Evolutionary conservation across 2,329 filamentous ascomycete species (phyloP), one percentile per base, ranked within the genome.

Genomic region (Colletotrichum sp.): DNA sequence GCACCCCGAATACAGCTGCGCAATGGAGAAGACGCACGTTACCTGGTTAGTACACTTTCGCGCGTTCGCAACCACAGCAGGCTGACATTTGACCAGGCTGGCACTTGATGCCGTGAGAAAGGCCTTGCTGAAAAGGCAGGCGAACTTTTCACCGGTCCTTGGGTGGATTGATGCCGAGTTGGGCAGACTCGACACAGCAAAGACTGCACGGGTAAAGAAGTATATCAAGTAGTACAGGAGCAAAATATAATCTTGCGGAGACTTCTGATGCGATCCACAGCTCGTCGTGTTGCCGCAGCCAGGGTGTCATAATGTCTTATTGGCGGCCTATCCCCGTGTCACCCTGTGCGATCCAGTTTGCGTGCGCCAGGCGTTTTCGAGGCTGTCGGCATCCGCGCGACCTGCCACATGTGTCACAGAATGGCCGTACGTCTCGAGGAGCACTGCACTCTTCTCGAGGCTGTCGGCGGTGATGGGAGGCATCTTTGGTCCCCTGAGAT

Each of bases 11-110:
- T 94, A 93, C 78, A 83, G 86, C 16, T 95, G 93, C 80, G 86
- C 87, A 24, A 86, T 96, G 34, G 90, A 88, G 69, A 91, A 89
- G 78, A 82, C 83, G 16, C 93, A 96, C 80, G 87, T 92, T 4
- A 81, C 84, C 71, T 93, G 92, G 93, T 94, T 83, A 86, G 92
- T 87, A 21, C 10, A 71, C 24, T n/a, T 21, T 60, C 21, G 28
- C 24, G 9, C 13, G 49, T 21, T 26, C 32, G 26, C 44, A 30
- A 28, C 28, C 12, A 21, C 39, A 55, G 21, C 4, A 32, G 52
- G 30, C 62, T 67, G 18, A 72, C 36, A 13, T 60, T 24, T 26
- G 24, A 7, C 32, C 52, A 72, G 77, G 77, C 62, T 78, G 15
- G 77, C 69, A 5, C 67, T 77, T 49, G 69, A 76, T 18, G 76